Evolutionary conservation across 2,329 filamentous ascomycete genomes (phyloP).

Genomic region (Hortaea werneckii): DNA sequence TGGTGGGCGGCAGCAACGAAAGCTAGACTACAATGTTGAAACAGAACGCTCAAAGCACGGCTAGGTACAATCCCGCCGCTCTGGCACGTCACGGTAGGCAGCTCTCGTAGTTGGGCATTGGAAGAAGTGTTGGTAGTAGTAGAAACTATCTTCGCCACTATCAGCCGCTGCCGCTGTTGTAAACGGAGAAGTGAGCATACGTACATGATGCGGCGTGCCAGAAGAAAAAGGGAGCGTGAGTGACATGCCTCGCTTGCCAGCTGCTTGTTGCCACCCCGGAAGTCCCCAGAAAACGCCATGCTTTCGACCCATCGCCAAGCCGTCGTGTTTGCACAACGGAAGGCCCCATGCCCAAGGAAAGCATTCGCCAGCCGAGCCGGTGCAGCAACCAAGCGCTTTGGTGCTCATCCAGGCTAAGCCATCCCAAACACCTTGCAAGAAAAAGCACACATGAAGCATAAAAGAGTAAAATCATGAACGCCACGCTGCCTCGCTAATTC

Average conservation of each 20-base stretch:
- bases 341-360: not conserved
- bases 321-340: no score
- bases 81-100: constrained; percentile 2
- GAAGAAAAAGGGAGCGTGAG: not conserved
- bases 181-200: constrained; percentile 20
- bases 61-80: constrained; percentile 10
- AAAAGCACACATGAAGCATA: constrained; percentile 2
- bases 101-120: not conserved
- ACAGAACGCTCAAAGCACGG: constrained; percentile 8
- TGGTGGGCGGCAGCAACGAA: not conserved
- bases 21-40: not conserved
- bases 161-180: constrained; percentile 18
- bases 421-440: constrained; percentile 7
- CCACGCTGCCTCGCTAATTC: constrained; percentile 3
- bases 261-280: no score
- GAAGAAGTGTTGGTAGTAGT: not conserved
- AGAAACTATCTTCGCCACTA: constrained; percentile 25
- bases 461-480: constrained; percentile 1
- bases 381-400: constrained; percentile 1
- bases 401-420: not conserved
- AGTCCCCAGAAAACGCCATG: no score
- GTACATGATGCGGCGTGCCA: constrained; percentile 15
- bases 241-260: not conserved
- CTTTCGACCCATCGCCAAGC: no score
- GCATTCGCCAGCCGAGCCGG: not conserved